phyloP scores from a whole-genome alignment of 345 rosid species.

The Psidium guajava region DNA sequence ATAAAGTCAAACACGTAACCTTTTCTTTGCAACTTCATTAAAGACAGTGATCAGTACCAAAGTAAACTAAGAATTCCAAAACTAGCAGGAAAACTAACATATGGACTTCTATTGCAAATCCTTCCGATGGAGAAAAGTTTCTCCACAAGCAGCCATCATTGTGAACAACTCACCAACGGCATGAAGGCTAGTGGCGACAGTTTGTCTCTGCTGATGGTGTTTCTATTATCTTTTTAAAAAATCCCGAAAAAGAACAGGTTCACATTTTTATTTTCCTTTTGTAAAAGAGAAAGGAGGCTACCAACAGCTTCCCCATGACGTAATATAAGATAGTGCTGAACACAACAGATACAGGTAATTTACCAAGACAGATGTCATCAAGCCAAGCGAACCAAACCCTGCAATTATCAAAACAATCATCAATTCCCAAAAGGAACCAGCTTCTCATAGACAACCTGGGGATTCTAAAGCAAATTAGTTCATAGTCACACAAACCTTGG shows the following conservation, averaged over 20 bases:
- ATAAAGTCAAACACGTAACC: not conserved
- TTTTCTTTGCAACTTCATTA: not conserved
- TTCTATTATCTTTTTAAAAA: not conserved
- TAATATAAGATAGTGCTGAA: not conserved
- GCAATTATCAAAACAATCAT: constrained; percentile 4
- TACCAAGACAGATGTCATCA: constrained; percentile 99
- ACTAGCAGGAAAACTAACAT: not conserved
- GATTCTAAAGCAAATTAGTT: not conserved
- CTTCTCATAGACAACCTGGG: not conserved
- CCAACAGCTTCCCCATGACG: not conserved
- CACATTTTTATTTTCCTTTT: not conserved
- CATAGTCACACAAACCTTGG: constrained; percentile 47
- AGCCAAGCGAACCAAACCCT: constrained; percentile 98
- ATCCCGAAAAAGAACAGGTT: not conserved
- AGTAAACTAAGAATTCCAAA: not conserved
- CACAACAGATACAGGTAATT: not conserved
- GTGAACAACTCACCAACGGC: not conserved
- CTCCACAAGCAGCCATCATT: not conserved
- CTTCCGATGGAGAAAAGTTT: not conserved
- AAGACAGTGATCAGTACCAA: not conserved
- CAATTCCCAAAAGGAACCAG: not conserved
- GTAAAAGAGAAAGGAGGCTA: not conserved
- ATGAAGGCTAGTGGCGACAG: not conserved
- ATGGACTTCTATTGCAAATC: not conserved
- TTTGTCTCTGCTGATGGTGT: not conserved